Evolutionary conservation across 495 filamentous ascomycete species (phyloP), one percentile per base, ranked within the genome.

Genomic region (Neurospora africana): DNA sequence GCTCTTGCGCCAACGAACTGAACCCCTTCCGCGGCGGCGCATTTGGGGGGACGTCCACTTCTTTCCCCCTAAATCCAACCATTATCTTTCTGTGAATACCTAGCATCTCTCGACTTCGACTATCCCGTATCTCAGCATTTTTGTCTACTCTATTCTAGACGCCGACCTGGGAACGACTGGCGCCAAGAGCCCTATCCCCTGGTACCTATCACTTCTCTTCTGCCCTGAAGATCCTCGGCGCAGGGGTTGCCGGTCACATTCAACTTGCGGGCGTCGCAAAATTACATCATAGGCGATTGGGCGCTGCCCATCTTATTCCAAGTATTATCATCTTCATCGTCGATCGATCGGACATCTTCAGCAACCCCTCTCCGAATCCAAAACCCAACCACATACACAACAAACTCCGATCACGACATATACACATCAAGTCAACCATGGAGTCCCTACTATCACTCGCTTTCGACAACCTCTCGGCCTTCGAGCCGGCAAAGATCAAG

Each of bases 391-490:
- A 33, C 27, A 65, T 17, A 30, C 5, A 58, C 15, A 33, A 65
- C 27, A 65, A 33, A 44, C 65, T 23, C 37, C 43, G 53, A 43
- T 70, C 68, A n/a, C 68, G 30, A 72, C 44, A 53, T 43, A 33
- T 61, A 41, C 68, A 30, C 36, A 70, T 65, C 53, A 61, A 27
- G 19, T 69, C 37, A 72, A 76, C 73, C 76, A 98, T 99, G 95
- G 95, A 99, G 83, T 88, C 92, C 69, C 86, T 99, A 33, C 84
- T 99, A 72, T 94, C 94, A 21, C 89, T 96, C 77, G 93, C 95
- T 73, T 99, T 99, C 81, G 94, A 97, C 81, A 95, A 97, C 81
- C 90, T 99, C 70, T 96, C 94, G 68, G 97, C 95, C 33, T 96
- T 93, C 80, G 94, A 97, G 79, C 88, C 88, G 58, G 83, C 86